Percentiles rank a stretch among this genome's conserved stretches.
Evolutionary conservation across 2,329 filamentous ascomycete genomes (phyloP).

Genomic region (Chrysoporthe cubensis): DNA sequence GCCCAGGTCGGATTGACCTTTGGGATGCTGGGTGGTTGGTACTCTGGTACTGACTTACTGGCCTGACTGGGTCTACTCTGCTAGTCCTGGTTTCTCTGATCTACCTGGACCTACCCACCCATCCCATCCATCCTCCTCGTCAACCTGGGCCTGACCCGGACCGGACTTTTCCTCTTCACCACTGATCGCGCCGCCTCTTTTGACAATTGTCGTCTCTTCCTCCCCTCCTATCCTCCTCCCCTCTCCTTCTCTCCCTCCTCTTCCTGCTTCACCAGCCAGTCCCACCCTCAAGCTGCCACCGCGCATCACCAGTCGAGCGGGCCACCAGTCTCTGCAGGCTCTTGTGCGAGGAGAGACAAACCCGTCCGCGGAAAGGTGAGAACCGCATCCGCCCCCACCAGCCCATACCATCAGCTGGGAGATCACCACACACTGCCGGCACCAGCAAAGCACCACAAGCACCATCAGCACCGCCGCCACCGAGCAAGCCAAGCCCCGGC

Average conservation of each 20-base stretch:
- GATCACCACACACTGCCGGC: neutral
- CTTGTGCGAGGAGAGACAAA: conserved; percentile 21
- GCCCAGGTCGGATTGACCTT: conserved; percentile 20
- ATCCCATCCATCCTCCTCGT: conserved; percentile 15
- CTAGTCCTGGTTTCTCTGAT: conserved; percentile 28
- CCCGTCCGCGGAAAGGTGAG: conserved; percentile 15
- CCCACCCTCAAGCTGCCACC: conserved; percentile 9
- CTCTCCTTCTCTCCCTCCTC: neutral
- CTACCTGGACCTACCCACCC: conserved; percentile 26
- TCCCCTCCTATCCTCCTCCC: conserved; percentile 2
- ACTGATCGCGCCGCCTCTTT: conserved; percentile 20
- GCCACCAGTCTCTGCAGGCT: conserved; percentile 9
- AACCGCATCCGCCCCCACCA: conserved; percentile 10
- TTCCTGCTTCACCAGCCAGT: neutral
- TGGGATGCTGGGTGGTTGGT: conserved; percentile 17
- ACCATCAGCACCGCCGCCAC: neutral
- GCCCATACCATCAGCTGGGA: conserved; percentile 1
- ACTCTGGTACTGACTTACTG: neutral
- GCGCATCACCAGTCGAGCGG: conserved; percentile 14
- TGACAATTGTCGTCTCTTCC: neutral
- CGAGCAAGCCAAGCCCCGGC: neutral
- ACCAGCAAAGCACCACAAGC: neutral
- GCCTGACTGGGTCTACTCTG: conserved; percentile 21
- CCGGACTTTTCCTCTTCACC: conserved; percentile 19
- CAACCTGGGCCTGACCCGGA: conserved; percentile 15